These are phyloP conservation scores for Yarrowia sp. DNA, from an alignment of 805 yeast species.

Conservation along the genomic window DNA sequence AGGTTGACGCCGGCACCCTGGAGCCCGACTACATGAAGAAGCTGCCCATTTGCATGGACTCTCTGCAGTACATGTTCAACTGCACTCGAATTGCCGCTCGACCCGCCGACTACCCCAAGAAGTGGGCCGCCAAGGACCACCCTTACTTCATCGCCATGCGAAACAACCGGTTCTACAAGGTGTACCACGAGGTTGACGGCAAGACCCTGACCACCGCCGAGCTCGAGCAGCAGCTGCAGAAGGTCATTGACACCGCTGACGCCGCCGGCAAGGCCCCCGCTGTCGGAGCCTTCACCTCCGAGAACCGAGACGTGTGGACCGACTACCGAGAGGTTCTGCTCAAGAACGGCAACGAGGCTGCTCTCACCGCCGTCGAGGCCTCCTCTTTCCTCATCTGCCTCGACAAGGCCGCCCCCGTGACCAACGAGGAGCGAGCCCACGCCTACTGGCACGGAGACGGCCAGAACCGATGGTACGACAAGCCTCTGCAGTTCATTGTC, in stretches of 20 bases:
- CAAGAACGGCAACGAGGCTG: conserved; percentile 61
- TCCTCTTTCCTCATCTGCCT: conserved; percentile 82
- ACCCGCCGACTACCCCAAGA: conserved; percentile 44
- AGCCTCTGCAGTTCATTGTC: conserved; percentile 85
- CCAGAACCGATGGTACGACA: conserved; percentile 86
- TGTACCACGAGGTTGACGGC: conserved; percentile 54
- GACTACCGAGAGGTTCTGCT: conserved; percentile 63
- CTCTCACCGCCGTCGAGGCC: conserved; percentile 72
- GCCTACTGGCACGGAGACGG: conserved; percentile 97
- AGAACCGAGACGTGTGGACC: conserved; percentile 85
- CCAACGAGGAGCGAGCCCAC: conserved; percentile 82
- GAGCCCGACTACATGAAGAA: conserved; percentile 81
- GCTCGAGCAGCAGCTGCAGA: conserved; percentile 60
- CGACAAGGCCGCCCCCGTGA: conserved; percentile 73
- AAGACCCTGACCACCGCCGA: conserved; percentile 51
- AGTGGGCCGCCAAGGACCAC: conserved; percentile 50
- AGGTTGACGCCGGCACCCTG: conserved; percentile 72
- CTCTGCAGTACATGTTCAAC: conserved; percentile 90
- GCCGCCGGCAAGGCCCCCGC: conserved; percentile 58
- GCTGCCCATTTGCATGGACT: conserved; percentile 92
- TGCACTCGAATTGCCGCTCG: conserved; percentile 76
- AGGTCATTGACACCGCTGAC: conserved; percentile 57
- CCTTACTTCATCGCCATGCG: conserved; percentile 74
- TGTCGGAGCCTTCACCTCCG: conserved; percentile 79
- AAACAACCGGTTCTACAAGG: conserved; percentile 81